phyloP scores from a whole-genome alignment of 139 green algal genomes.

The Auxenochlorella pyrenoidosa region DNA sequence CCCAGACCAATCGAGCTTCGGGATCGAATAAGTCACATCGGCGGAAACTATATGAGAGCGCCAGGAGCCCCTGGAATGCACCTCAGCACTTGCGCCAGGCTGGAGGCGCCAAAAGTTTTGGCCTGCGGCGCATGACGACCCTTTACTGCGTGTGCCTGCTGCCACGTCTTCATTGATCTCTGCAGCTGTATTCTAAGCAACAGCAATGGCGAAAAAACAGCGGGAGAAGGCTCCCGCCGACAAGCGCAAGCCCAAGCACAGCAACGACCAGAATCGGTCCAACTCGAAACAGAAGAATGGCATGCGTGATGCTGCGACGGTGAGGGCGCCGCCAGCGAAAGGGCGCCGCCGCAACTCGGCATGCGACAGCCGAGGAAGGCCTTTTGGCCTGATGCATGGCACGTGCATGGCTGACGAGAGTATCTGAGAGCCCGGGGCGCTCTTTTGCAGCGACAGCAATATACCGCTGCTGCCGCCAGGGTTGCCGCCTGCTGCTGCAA shows the following conservation, averaged over 20 bases:
- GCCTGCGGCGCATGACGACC: no score
- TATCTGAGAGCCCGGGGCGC: no score
- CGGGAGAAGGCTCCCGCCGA: conserved; percentile 41
- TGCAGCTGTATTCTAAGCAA: no score
- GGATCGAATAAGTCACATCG: no score
- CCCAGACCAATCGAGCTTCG: no score
- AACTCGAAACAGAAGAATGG: conserved; percentile 66
- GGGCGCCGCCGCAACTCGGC: not conserved
- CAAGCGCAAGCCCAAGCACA: conserved; percentile 85
- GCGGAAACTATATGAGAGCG: no score
- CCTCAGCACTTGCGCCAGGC: no score
- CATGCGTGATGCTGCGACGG: conserved; percentile 80
- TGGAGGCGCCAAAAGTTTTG: no score
- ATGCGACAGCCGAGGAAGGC: not conserved
- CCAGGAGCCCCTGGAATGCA: no score
- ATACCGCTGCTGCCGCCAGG: not conserved
- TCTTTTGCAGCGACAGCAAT: no score
- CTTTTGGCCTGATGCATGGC: not conserved
- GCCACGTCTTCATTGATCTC: no score
- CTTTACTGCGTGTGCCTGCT: no score
- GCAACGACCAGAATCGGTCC: conserved; percentile 72
- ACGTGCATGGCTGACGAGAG: not conserved
- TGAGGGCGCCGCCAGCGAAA: conserved; percentile 44
- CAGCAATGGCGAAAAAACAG: conserved; percentile 20
- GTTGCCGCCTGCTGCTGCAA: not conserved